Percentiles rank a stretch among this genome's conserved stretches.
phyloP scores from a whole-genome alignment of 768 basidiomycete species.

The Pleurotus sapidus region DNA sequence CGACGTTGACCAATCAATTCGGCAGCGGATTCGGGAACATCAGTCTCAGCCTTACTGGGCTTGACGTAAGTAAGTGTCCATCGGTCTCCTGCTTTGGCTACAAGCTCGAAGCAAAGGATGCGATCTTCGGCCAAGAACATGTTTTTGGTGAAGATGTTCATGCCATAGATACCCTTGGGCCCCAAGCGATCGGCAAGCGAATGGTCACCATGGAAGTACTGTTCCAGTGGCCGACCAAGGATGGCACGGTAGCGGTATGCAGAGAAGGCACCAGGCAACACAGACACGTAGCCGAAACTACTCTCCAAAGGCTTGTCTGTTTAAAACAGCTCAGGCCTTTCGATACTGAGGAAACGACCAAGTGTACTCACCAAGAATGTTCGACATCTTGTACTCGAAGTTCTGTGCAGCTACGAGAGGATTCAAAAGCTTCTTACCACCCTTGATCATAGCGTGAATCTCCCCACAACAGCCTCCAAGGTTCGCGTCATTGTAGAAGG shows the following conservation, averaged over 20 bases:
- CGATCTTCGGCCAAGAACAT: constrained; percentile 82
- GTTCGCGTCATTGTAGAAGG: constrained; percentile 77
- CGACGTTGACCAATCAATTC: constrained; percentile 95
- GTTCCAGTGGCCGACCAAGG: constrained; percentile 80
- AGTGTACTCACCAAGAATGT: constrained; percentile 69
- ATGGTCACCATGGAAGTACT: constrained; percentile 86
- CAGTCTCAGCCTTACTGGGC: constrained; percentile 93
- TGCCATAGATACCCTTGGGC: constrained; percentile 89
- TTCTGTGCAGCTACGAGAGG: constrained; percentile 94
- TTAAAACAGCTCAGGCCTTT: neutral
- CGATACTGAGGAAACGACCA: neutral
- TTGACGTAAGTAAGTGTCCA: constrained; percentile 94
- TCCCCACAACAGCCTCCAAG: constrained; percentile 91
- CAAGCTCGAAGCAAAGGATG: constrained; percentile 96
- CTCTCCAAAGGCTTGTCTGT: constrained; percentile 90
- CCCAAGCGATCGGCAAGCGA: constrained; percentile 89
- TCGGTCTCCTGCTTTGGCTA: constrained; percentile 81
- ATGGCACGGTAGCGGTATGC: constrained; percentile 95
- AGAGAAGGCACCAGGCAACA: constrained; percentile 94
- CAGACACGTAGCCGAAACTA: constrained; percentile 93
- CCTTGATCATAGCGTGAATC: constrained; percentile 96
- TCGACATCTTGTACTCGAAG: constrained; percentile 98
- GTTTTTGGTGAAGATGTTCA: constrained; percentile 97
- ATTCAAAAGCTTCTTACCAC: constrained; percentile 87
- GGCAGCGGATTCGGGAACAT: constrained; percentile 90